Conservation (phyloP, 768 basidiomycete genomes). For the Auricularia sp. region DNA sequence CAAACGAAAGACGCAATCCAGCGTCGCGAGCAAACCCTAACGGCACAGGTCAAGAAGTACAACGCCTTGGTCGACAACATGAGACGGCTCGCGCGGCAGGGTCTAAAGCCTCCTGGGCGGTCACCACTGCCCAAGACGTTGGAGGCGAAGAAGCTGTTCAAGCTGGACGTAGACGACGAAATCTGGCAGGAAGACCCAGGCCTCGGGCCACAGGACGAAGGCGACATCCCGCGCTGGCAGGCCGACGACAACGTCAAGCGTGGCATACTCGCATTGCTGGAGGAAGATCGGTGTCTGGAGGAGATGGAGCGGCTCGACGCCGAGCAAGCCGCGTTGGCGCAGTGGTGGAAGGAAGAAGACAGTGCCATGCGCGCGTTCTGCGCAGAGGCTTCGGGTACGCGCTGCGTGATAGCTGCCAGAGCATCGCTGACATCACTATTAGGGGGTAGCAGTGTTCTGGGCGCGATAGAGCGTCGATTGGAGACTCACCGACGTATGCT, state of each 20-base stretch:
- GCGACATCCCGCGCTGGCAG: neutral
- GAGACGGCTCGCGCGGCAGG: neutral
- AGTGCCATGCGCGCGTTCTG: neutral
- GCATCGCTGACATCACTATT: no score
- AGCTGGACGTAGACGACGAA: neutral
- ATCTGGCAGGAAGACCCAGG: constrained; percentile 1
- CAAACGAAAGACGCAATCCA: neutral
- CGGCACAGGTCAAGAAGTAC: neutral
- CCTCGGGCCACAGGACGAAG: neutral
- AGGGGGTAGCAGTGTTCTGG: no score
- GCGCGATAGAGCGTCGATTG: no score
- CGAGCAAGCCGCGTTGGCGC: neutral
- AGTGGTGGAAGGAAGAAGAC: neutral
- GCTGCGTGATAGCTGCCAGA: no score
- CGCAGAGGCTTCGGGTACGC: neutral
- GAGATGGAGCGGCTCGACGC: neutral
- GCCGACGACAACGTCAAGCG: neutral
- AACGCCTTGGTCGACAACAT: neutral
- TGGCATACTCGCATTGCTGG: neutral
- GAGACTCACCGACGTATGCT: no score
- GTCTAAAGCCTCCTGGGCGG: neutral
- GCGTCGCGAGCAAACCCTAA: neutral
- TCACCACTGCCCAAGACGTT: neutral
- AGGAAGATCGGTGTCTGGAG: neutral
- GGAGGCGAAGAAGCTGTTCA: neutral